Percentiles rank a stretch among this genome's conserved stretches.
These are phyloP conservation scores for Naganishia sp. DNA, from an alignment of 1,284 basidiomycete species.

Conservation along the genomic window DNA sequence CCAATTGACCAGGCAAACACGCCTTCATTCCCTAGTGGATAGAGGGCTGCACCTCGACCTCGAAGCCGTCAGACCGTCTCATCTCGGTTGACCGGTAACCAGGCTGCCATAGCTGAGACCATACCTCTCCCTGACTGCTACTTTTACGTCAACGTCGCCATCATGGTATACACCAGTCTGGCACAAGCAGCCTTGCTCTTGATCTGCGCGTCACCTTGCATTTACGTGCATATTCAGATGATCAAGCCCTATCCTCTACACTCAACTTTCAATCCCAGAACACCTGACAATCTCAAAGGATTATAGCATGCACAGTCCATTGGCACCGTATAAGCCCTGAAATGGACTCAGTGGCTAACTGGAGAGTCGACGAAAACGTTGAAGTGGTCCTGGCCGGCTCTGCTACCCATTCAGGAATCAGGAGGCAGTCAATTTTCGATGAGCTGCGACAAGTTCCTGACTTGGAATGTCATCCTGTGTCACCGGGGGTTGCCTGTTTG, in stretches of 20 bases:
- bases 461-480: slow-evolving; percentile 51
- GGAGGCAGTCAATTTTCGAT: slow-evolving; percentile 54
- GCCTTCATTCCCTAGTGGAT: too few relatives aligned
- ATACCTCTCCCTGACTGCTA: too few relatives aligned
- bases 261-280: slow-evolving; percentile 44
- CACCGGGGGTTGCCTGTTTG: slow-evolving; percentile 51
- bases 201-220: slow-evolving; percentile 23
- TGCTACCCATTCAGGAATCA: slow-evolving; percentile 51
- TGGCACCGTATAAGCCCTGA: slow-evolving; percentile 42
- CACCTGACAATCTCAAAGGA: slow-evolving; percentile 44
- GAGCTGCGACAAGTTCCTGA: slow-evolving; percentile 53
- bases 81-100: too few relatives aligned
- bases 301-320: slow-evolving; percentile 51
- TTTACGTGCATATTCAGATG: slow-evolving; percentile 48
- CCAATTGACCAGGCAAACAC: too few relatives aligned
- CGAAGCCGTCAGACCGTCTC: too few relatives aligned
- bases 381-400: slow-evolving; percentile 46
- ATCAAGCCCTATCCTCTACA: slow-evolving; percentile 45
- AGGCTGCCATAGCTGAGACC: too few relatives aligned
- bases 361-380: slow-evolving; percentile 40
- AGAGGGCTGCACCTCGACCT: too few relatives aligned
- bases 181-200: neutral
- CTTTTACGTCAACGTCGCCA: too few relatives aligned
- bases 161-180: neutral
- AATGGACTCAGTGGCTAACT: slow-evolving; percentile 44